Conservation (phyloP, 1,284 basidiomycete species). For the Fomitopsis schrenkii region DNA sequence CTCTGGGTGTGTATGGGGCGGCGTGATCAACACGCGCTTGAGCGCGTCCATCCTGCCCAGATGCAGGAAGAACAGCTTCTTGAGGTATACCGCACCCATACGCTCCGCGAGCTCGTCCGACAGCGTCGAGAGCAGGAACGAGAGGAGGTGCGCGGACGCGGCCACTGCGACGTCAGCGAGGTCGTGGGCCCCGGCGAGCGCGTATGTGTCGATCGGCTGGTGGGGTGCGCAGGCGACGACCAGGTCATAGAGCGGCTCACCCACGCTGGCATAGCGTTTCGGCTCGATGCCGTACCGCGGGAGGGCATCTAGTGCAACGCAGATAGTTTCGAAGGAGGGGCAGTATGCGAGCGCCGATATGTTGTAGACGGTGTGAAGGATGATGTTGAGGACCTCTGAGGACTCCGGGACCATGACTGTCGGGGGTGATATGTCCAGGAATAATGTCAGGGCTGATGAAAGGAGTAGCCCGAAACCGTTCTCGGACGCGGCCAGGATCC, state of each 20-base stretch:
- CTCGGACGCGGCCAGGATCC: conserved; percentile 12
- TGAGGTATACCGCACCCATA: conserved; percentile 35
- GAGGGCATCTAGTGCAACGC: conserved; percentile 21
- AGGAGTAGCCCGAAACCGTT: conserved; percentile 16
- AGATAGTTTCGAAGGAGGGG: conserved; percentile 19
- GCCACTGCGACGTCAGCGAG: conserved; percentile 30
- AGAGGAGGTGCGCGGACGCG: conserved; percentile 31
- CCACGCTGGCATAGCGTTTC: conserved; percentile 9
- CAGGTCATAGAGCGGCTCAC: conserved; percentile 21
- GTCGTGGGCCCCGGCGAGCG: conserved; percentile 27
- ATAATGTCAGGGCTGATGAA: neutral
- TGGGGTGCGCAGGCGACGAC: conserved; percentile 24
- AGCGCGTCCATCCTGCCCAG: conserved; percentile 29
- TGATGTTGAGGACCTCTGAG: conserved; percentile 26
- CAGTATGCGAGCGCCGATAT: conserved; percentile 22
- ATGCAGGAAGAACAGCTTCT: conserved; percentile 34
- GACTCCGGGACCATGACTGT: conserved; percentile 15
- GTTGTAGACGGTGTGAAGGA: conserved; percentile 30
- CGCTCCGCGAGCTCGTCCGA: conserved; percentile 27
- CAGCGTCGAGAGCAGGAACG: conserved; percentile 23
- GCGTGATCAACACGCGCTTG: conserved; percentile 26
- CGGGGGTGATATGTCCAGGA: neutral
- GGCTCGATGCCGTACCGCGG: conserved; percentile 24
- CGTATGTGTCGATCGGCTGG: conserved; percentile 31
- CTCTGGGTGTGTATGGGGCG: conserved; percentile 26